phyloP scores from a whole-genome alignment of 2,329 filamentous ascomycete species.

The Aureobasidium lini region DNA sequence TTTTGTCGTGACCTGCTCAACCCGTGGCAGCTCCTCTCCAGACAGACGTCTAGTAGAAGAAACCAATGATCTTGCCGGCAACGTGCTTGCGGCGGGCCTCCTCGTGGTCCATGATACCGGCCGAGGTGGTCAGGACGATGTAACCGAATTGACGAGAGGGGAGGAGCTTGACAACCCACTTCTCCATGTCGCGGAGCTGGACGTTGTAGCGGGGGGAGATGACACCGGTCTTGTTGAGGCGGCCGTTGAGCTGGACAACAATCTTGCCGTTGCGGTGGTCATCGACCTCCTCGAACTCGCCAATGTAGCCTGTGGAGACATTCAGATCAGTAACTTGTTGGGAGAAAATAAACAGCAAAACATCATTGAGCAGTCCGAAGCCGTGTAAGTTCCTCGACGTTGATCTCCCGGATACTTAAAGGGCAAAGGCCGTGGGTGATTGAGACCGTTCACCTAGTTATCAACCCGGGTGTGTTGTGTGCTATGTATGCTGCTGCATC shows the following conservation, averaged over 20 bases:
- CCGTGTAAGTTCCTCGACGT: constrained; percentile 90
- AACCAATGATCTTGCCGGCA: constrained; percentile 97
- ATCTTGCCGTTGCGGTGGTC: constrained; percentile 99
- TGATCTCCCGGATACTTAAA: constrained; percentile 99
- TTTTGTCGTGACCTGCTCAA: background rate
- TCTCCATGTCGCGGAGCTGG: constrained; percentile 94
- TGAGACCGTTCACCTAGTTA: constrained; percentile 98
- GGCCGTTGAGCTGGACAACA: constrained; percentile 98
- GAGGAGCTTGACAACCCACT: constrained; percentile 99
- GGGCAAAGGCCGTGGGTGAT: constrained; percentile 81
- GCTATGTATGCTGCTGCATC: constrained; percentile 30
- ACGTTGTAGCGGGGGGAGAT: constrained; percentile 99
- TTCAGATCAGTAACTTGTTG: constrained; percentile 63
- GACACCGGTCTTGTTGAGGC: constrained; percentile 96
- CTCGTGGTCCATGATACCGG: constrained; percentile 99
- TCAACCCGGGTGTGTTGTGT: constrained; percentile 72
- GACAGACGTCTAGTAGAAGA: constrained; percentile 70
- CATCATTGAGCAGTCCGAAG: constrained; percentile 68
- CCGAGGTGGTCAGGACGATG: constrained; percentile 97
- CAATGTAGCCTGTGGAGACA: constrained; percentile 74
- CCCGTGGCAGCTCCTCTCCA: background rate
- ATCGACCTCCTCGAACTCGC: constrained; percentile 98
- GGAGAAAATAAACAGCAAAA: constrained; percentile 87
- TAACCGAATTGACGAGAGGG: constrained; percentile 99
- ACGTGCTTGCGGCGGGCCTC: constrained; percentile 99